Evolutionary conservation across 2,329 filamentous ascomycete species (phyloP).

Genomic region (Fusarium illudens): DNA sequence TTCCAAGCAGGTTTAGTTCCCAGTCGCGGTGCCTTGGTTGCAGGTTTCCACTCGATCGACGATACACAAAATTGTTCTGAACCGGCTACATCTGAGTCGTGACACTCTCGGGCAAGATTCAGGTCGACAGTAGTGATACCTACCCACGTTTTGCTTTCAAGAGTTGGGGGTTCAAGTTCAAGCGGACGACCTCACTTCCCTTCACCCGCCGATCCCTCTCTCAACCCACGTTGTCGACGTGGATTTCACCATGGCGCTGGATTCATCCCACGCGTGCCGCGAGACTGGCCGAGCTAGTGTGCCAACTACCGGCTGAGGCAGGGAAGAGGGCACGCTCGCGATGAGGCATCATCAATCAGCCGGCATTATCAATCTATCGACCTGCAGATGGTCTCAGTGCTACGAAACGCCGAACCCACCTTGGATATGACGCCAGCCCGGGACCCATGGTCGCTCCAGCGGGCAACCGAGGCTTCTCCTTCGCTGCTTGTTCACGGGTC

Average conservation of each 20-base stretch:
- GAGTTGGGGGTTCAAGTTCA: background rate
- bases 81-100: background rate
- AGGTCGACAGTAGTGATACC: background rate
- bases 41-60: background rate
- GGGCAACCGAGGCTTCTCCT: slow-evolving; percentile 4
- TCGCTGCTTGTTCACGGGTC: background rate
- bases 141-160: background rate
- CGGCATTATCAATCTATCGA: slow-evolving; percentile 38
- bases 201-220: slow-evolving; percentile 1
- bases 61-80: background rate
- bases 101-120: background rate
- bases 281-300: background rate
- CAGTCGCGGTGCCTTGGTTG: background rate
- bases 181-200: background rate
- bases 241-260: background rate
- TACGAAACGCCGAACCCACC: slow-evolving; percentile 24
- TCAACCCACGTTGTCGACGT: slow-evolving; percentile 1
- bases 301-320: background rate
- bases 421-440: slow-evolving; percentile 23
- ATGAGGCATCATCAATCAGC: slow-evolving; percentile 41
- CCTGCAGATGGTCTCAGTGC: slow-evolving; percentile 21
- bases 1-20: background rate
- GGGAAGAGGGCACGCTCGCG: slow-evolving; percentile 11
- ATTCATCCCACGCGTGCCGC: background rate
- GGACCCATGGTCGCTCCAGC: slow-evolving; percentile 18